These are phyloP conservation scores for Lichtheimia ornata DNA, from an alignment of 371 early-diverging fungal species.

Conservation along the genomic window DNA sequence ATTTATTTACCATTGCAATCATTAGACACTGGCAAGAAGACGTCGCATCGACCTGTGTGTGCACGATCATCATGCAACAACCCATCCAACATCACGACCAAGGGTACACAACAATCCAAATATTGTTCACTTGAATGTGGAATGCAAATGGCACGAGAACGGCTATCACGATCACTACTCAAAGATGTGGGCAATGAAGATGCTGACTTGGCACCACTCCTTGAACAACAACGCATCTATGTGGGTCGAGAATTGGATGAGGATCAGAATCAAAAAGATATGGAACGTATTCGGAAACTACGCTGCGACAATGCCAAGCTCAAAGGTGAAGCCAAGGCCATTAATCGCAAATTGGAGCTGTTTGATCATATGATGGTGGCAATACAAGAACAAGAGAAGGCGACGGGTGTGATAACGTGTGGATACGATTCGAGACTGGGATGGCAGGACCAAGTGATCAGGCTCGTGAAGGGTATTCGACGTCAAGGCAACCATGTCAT, in stretches of 20 bases:
- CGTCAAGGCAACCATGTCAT: slow-evolving; percentile 1
- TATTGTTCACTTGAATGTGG: slow-evolving; percentile 15
- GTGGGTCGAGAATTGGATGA: not conserved
- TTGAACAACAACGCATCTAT: no score
- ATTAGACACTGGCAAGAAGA: slow-evolving; percentile 1
- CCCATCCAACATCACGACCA: not conserved
- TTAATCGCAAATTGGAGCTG: slow-evolving; percentile 1
- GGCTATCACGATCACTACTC: not conserved
- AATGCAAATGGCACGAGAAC: slow-evolving; percentile 12
- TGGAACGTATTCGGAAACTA: not conserved
- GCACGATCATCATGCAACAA: slow-evolving; percentile 5
- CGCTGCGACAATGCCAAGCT: not conserved
- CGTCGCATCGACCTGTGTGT: not conserved
- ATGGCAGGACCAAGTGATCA: slow-evolving; percentile 6
- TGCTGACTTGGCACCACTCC: no score
- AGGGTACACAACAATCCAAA: slow-evolving; percentile 2
- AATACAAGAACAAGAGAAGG: no score
- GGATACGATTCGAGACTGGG: slow-evolving; percentile 11
- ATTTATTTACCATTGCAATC: no score
- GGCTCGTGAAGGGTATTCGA: not conserved
- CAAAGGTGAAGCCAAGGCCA: not conserved
- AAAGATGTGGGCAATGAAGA: no score
- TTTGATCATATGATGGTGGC: not conserved
- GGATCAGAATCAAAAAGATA: not conserved
- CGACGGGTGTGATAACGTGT: not conserved